Base-by-base conservation (phyloP, 352 stramenopile species). In the Pythium insidiosum region DNA sequence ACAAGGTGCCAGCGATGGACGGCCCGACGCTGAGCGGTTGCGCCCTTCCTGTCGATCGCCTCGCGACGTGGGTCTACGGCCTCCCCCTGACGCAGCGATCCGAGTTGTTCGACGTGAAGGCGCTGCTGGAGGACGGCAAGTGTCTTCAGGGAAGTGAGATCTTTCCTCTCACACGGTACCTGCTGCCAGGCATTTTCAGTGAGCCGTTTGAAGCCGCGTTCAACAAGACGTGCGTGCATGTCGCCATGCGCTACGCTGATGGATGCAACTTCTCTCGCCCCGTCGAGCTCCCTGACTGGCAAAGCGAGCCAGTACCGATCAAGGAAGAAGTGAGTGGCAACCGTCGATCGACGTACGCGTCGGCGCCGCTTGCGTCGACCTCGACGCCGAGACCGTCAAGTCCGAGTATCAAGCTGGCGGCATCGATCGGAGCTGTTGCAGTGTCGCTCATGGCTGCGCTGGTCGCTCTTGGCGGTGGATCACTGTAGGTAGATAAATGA, bases 231-330 rank as follows among this genome's bases (percentile, higher is more conserved):
- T 83, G 69, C 36, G 57, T 83, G 7, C 67, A 77, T 38, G 39
- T 81, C 24, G 56, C 69, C 15, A 67, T 70, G 33, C 68, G 66
- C 28, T 85, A 72, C 54, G 58, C 69, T 0, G 68, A 73, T 43
- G 59, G 55, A 26, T 85, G 73, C 53, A 55, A 56, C 12, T 85
- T 68, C 42, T 59, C 59, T 16, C 73, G 69, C 19, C 53, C 55
- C 23, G 67, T 62, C 7, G 56, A 61, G 22, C 63, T 83, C 4
- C 38, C 78, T 20, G 66, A 76, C 33, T 83, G 73, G 73, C 50
- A 52, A 19, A 75, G 63, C 25, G 66, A 81, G 37, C 68, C 72
- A 19, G 24, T 44, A 38, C 63, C 55, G 22, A 50, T 64, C 18
- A 30, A 25, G 38, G 35, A n/a, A n/a, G n/a, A n/a, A n/a, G n/a